Percentiles rank a stretch among this genome's conserved stretches.
Evolutionary conservation across 208 protist genomes (phyloP).

Genomic region (Ichthyophonus hoferi): DNA sequence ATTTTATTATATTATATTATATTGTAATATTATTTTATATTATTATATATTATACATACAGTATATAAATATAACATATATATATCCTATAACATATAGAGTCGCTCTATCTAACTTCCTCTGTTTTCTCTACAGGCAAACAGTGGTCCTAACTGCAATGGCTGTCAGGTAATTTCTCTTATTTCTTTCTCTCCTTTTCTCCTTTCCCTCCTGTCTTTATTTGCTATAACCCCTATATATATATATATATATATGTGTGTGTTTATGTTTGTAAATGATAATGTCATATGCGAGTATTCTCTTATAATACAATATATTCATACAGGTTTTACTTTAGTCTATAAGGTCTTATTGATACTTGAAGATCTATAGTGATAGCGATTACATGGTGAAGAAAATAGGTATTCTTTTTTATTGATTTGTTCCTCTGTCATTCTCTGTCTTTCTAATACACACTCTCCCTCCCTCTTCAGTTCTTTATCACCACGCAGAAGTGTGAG

Average conservation of each 20-base stretch:
- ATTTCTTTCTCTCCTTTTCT: not conserved
- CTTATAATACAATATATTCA: no score
- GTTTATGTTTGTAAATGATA: no score
- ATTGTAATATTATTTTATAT: no score
- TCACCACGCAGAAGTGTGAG: slow-evolving; percentile 38
- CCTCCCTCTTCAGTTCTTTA: slow-evolving; percentile 48
- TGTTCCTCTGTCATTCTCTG: no score
- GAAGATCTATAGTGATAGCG: not conserved
- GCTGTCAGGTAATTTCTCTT: slow-evolving; percentile 15
- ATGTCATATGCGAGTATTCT: no score
- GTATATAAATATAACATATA: no score
- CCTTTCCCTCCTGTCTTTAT: not conserved
- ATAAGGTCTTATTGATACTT: not conserved
- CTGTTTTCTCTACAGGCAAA: slow-evolving; percentile 37
- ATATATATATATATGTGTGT: no score
- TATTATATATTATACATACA: no score
- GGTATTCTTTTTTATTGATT: not conserved
- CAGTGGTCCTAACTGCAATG: slow-evolving; percentile 49
- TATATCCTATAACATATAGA: no score
- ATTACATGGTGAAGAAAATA: not conserved
- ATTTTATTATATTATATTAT: no score
- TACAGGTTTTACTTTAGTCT: not conserved
- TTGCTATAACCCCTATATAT: not conserved
- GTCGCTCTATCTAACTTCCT: not conserved
- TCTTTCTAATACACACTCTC: not conserved